phyloP scores from a whole-genome alignment of 768 basidiomycete genomes.

The Tricholoma flavovirens region DNA sequence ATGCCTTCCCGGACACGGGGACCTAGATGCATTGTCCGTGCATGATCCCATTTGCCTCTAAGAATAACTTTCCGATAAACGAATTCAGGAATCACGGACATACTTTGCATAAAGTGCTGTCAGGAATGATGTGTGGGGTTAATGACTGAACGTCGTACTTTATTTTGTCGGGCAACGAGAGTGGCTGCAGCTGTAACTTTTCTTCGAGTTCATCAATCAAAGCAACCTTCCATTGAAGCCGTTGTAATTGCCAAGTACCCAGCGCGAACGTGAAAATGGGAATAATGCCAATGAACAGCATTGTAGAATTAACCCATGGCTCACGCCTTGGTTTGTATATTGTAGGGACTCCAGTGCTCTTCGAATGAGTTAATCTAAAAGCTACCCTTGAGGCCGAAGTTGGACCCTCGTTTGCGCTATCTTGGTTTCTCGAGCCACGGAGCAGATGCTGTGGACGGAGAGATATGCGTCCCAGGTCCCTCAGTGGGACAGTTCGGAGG shows the following conservation, averaged over 20 bases:
- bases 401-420: no score
- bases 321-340: slow-evolving; percentile 55
- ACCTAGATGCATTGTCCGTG: slow-evolving; percentile 71
- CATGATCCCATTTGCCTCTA: slow-evolving; percentile 74
- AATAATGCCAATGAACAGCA: slow-evolving; percentile 74
- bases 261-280: slow-evolving; percentile 88
- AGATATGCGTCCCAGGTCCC: neutral
- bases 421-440: no score
- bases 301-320: slow-evolving; percentile 61
- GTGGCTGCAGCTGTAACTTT: slow-evolving; percentile 75
- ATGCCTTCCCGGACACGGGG: slow-evolving; percentile 88
- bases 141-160: slow-evolving; percentile 51
- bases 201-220: slow-evolving; percentile 92
- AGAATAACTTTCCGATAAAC: slow-evolving; percentile 80
- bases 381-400: neutral
- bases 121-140: slow-evolving; percentile 13
- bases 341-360: slow-evolving; percentile 32
- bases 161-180: slow-evolving; percentile 75
- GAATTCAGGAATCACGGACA: slow-evolving; percentile 81
- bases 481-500: neutral
- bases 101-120: slow-evolving; percentile 25
- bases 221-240: slow-evolving; percentile 91
- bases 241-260: slow-evolving; percentile 90
- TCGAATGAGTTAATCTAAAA: neutral
- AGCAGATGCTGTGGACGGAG: neutral